A percentile compares a stretch with the other conserved stretches of the same genome.
Evolutionary conservation across 441 rosid species (phyloP).

Genomic region (Kokia cookei): DNA sequence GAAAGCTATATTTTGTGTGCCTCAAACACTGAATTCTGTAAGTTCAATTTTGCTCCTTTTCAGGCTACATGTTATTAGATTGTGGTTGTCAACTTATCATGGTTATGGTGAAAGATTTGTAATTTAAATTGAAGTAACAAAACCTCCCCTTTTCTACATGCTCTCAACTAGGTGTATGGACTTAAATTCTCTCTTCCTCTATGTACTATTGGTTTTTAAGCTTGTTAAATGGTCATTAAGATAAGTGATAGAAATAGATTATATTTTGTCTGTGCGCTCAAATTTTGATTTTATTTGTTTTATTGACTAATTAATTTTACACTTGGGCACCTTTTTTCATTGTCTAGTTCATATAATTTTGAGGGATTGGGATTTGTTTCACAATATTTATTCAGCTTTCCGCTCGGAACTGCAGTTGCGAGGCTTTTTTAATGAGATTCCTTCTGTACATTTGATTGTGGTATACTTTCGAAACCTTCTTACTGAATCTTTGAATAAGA

Average conservation of each 20-base stretch:
- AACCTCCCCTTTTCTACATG: neutral
- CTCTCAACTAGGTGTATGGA: neutral
- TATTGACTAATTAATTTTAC: neutral
- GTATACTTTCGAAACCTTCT: slow-evolving; percentile 39
- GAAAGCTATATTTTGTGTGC: slow-evolving; percentile 88
- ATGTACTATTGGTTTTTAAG: neutral
- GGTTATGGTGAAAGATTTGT: neutral
- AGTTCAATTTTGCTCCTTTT: slow-evolving; percentile 22
- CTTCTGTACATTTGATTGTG: slow-evolving; percentile 81
- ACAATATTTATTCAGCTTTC: slow-evolving; percentile 2
- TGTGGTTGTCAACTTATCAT: neutral
- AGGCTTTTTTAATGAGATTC: slow-evolving; percentile 80
- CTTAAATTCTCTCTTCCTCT: neutral
- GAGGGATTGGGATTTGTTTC: slow-evolving; percentile 8
- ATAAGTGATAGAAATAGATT: neutral
- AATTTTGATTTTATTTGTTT: neutral
- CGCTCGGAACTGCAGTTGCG: slow-evolving; percentile 60
- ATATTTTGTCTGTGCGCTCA: neutral
- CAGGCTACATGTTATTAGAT: neutral
- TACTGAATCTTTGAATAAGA: slow-evolving; percentile 9
- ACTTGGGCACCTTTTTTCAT: neutral
- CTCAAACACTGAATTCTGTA: slow-evolving; percentile 72
- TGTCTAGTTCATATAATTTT: neutral
- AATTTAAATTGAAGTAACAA: neutral
- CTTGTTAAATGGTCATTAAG: neutral